Base-by-base conservation (phyloP, 2,329 filamentous ascomycete species). In the Didymella lethalis region DNA sequence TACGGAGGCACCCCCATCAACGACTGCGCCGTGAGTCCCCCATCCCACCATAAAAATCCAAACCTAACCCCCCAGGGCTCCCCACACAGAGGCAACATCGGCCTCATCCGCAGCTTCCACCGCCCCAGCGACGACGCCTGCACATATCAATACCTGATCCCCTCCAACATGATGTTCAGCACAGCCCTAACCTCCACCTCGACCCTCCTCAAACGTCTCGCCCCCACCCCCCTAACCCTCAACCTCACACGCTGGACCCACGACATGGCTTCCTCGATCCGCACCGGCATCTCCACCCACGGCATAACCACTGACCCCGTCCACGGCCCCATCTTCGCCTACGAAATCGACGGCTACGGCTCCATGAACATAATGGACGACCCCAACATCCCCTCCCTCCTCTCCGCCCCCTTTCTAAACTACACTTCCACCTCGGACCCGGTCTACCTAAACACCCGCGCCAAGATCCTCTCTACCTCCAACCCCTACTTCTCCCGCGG, bases 101-200 rank as follows among this genome's bases (percentile, higher is more conserved):
- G 82, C 1, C 74, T 84, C 1, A 70, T 84, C 7, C 76, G 82
- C 36, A 79, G 77, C 0, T 82, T 80, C 62, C 83, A 84, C 67
- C 75, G 82, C 8, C 82, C 82, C 5, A 79, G 76, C 23, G 82
- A 84, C 62, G 81, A 84, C 59, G 71, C 80, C 1, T 82, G 80
- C 12, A 82, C 81, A 36, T 83, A 78, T 59, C 81, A 83, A 62
- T 79, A 81, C 55, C 77, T 84, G 44, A 79, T 83, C 44, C 81
- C 81, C 0, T 75, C 75, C 18, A 85, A 84, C 54, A 92, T 92
- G 89, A 91, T 92, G 89, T 88, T 92, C 65, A 81, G 86, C 26
- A 79, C 83, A 10, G 89, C 87, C 62, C 82, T 93, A 10, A 81
- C 80, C 31, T 78, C 81, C 0, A 78, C 83, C 0, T 80, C 81